These are phyloP conservation scores for Metschnikowia vanudenii DNA, from an alignment of 805 yeast genomes.

Conservation along the genomic window DNA sequence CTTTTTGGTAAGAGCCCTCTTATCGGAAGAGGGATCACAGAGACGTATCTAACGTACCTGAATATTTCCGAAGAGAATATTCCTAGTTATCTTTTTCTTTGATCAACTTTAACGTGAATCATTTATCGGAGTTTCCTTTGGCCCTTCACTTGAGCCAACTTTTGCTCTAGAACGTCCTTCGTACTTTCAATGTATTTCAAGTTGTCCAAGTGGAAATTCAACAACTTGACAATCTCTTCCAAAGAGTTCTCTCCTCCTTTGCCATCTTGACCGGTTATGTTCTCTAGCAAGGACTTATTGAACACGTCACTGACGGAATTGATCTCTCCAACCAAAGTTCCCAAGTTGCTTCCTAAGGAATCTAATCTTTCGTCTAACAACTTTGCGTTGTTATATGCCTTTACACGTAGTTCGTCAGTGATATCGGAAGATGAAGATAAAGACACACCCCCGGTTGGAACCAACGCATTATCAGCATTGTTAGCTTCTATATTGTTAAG, in stretches of 20 bases:
- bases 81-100: background rate
- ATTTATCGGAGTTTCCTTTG: slow-evolving; percentile 12
- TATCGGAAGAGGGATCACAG: background rate
- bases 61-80: background rate
- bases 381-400: slow-evolving; percentile 86
- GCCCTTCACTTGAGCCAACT: slow-evolving; percentile 39
- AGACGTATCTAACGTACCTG: background rate
- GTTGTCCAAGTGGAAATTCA: slow-evolving; percentile 87
- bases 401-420: slow-evolving; percentile 84
- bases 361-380: slow-evolving; percentile 78
- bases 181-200: slow-evolving; percentile 81
- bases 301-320: slow-evolving; percentile 80
- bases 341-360: slow-evolving; percentile 69
- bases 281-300: slow-evolving; percentile 53
- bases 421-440: slow-evolving; percentile 37
- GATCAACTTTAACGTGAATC: background rate
- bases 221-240: slow-evolving; percentile 71
- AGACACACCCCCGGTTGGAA: slow-evolving; percentile 7
- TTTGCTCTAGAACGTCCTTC: slow-evolving; percentile 65
- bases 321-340: slow-evolving; percentile 75
- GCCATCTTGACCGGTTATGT: slow-evolving; percentile 20
- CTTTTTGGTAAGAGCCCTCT: no score
- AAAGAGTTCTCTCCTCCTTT: slow-evolving; percentile 41
- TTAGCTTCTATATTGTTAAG: slow-evolving; percentile 38
- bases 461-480: slow-evolving; percentile 14